These are phyloP conservation scores for Plasmopara muralis DNA, from an alignment of 352 stramenopile genomes.

Conservation along the genomic window DNA sequence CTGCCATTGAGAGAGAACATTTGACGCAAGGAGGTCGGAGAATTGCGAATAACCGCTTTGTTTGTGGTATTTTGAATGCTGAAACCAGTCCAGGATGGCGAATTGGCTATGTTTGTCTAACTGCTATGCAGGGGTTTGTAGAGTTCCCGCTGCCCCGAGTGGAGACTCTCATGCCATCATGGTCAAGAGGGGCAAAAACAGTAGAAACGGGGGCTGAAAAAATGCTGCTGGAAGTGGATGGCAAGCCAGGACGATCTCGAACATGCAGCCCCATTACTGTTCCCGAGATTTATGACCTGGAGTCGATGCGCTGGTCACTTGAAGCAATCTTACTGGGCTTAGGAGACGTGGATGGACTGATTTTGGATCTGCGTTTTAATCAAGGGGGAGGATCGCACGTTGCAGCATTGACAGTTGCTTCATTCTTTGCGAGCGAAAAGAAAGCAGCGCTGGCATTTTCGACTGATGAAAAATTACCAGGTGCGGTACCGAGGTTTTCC, in stretches of 20 bases:
- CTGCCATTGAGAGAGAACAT: conserved; percentile 45
- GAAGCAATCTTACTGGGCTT: conserved; percentile 67
- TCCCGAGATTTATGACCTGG: conserved; percentile 78
- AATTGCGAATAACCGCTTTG: conserved; percentile 56
- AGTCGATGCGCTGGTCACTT: conserved; percentile 83
- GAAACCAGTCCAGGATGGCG: conserved; percentile 68
- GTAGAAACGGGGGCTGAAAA: conserved; percentile 3
- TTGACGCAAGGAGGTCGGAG: conserved; percentile 43
- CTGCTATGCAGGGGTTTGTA: conserved; percentile 74
- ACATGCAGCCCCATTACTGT: conserved; percentile 30
- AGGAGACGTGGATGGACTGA: conserved; percentile 57
- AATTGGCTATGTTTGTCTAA: conserved; percentile 70
- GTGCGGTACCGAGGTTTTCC: conserved; percentile 34
- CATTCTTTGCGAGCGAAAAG: conserved; percentile 56
- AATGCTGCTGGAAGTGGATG: conserved; percentile 16
- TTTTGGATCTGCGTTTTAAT: conserved; percentile 75
- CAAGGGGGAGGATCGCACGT: conserved; percentile 59
- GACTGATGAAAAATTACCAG: conserved; percentile 61
- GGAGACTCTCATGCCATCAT: conserved; percentile 49
- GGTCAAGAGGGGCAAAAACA: conserved; percentile 21
- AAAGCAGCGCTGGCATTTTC: conserved; percentile 43
- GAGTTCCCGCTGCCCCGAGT: conserved; percentile 64
- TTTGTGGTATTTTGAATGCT: conserved; percentile 65
- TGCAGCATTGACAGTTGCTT: conserved; percentile 56
- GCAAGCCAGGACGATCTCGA: conserved; percentile 7